Percentiles rank a stretch among this genome's conserved stretches.
These are phyloP conservation scores for Leishmania lainsoni DNA, from an alignment of 208 protist genomes.

Conservation along the genomic window DNA sequence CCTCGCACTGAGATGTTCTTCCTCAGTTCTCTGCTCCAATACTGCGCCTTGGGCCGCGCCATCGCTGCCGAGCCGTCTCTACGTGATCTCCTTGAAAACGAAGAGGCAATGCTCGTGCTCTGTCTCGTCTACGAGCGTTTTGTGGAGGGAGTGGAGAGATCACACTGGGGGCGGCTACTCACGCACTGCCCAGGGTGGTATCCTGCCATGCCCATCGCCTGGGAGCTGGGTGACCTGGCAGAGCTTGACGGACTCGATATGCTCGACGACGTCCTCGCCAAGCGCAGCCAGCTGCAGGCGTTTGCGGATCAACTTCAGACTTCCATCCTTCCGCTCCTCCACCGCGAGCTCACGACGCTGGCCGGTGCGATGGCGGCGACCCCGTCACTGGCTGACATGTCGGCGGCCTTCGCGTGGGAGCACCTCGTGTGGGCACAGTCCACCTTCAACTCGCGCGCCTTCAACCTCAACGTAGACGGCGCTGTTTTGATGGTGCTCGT, in stretches of 20 bases:
- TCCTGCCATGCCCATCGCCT: conserved; percentile 77
- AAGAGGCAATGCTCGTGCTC: conserved; percentile 83
- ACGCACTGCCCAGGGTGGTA: conserved; percentile 57
- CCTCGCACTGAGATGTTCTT: conserved; percentile 78
- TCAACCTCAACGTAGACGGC: conserved; percentile 88
- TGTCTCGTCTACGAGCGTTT: conserved; percentile 78
- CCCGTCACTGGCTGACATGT: conserved; percentile 23
- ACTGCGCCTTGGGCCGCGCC: conserved; percentile 61
- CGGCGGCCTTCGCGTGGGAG: conserved; percentile 51
- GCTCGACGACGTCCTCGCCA: conserved; percentile 77
- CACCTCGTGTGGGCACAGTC: conserved; percentile 79
- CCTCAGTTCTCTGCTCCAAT: conserved; percentile 44
- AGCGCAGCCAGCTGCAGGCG: conserved; percentile 46
- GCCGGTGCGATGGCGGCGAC: background rate
- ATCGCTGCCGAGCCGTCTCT: conserved; percentile 45
- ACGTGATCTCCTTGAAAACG: conserved; percentile 41
- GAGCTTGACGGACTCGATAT: conserved; percentile 82
- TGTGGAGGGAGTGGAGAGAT: conserved; percentile 44
- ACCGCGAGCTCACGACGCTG: conserved; percentile 25
- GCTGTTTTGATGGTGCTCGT: conserved; percentile 68
- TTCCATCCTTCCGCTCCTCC: conserved; percentile 41
- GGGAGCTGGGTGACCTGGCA: conserved; percentile 60
- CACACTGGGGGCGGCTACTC: conserved; percentile 75
- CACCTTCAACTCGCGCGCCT: conserved; percentile 90
- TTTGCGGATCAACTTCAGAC: conserved; percentile 50